These are phyloP conservation scores for Entomortierella beljakovae DNA, from an alignment of 192 early-diverging fungal genomes.

Conservation along the genomic window DNA sequence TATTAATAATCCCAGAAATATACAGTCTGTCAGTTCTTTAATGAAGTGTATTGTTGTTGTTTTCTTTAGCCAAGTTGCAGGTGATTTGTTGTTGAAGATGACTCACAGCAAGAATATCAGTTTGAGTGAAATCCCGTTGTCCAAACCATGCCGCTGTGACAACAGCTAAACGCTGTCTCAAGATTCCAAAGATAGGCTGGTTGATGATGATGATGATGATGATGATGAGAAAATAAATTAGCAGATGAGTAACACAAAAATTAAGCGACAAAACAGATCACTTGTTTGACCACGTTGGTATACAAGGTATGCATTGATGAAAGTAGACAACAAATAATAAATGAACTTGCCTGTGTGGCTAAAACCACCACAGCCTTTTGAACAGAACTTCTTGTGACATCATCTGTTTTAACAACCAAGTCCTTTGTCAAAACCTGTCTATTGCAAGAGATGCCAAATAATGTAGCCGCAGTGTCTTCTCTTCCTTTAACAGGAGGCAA, in stretches of 20 bases:
- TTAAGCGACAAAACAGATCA: not conserved
- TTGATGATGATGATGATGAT: not conserved
- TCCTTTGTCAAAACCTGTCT: conserved; percentile 82
- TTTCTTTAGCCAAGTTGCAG: too few relatives aligned
- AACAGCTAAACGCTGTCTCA: conserved; percentile 78
- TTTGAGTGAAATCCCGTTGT: conserved; percentile 82
- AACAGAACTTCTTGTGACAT: conserved; percentile 82
- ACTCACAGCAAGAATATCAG: conserved; percentile 76
- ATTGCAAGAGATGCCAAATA: conserved; percentile 88
- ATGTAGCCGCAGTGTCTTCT: conserved; percentile 66
- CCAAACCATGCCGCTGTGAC: conserved; percentile 85
- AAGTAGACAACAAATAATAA: not conserved
- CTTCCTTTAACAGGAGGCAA: conserved; percentile 78
- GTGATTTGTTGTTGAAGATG: too few relatives aligned
- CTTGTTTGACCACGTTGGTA: conserved; percentile 11
- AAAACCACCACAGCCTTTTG: conserved; percentile 87
- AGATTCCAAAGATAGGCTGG: conserved; percentile 75
- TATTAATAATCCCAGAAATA: too few relatives aligned
- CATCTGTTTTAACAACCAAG: conserved; percentile 74
- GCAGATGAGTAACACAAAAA: conserved; percentile 10
- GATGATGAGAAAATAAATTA: not conserved
- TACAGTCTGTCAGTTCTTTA: too few relatives aligned
- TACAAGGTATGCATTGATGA: too few relatives aligned
- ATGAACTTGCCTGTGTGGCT: conserved; percentile 64
- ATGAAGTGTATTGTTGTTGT: too few relatives aligned